Evolutionary conservation across 768 basidiomycete genomes (phyloP).

Genomic region (Lanmaoa pseudosensibilis): DNA sequence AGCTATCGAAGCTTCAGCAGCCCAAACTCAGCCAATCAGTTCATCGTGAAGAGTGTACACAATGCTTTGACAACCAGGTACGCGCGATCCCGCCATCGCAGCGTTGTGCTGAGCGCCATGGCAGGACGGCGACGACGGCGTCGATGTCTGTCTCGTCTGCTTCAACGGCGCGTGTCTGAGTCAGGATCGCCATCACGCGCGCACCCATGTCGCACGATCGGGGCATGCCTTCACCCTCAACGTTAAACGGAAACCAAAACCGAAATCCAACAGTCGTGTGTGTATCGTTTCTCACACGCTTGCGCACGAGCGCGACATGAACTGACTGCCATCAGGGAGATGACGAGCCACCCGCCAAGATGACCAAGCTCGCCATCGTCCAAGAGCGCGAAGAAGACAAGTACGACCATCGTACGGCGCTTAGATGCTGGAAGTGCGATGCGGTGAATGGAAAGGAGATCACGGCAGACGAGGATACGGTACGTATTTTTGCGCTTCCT

Average conservation of each 20-base stretch:
- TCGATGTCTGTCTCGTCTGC: constrained; percentile 89
- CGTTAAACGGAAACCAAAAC: constrained; percentile 68
- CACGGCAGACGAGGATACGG: constrained; percentile 37
- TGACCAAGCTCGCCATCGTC: constrained; percentile 83
- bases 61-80: constrained; percentile 95
- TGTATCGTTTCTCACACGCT: constrained; percentile 31
- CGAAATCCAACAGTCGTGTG: constrained; percentile 59
- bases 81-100: constrained; percentile 10
- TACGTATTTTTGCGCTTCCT: constrained; percentile 9
- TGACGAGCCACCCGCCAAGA: constrained; percentile 84
- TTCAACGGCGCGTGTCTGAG: constrained; percentile 91
- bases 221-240: constrained; percentile 80
- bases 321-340: constrained; percentile 48
- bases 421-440: constrained; percentile 82
- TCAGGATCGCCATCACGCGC: constrained; percentile 65
- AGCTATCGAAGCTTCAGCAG: constrained; percentile 48
- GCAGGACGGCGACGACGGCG: constrained; percentile 70
- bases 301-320: too few species aligned
- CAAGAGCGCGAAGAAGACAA: constrained; percentile 89
- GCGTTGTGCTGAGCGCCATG: background rate
- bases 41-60: constrained; percentile 92
- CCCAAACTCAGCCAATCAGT: constrained; percentile 72
- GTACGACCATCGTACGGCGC: constrained; percentile 62
- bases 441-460: constrained; percentile 46
- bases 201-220: constrained; percentile 66